A percentile compares a stretch with the other conserved stretches of the same genome.
phyloP scores from a whole-genome alignment of 164 flowering plant species.

The Vitis rotundifolia region DNA sequence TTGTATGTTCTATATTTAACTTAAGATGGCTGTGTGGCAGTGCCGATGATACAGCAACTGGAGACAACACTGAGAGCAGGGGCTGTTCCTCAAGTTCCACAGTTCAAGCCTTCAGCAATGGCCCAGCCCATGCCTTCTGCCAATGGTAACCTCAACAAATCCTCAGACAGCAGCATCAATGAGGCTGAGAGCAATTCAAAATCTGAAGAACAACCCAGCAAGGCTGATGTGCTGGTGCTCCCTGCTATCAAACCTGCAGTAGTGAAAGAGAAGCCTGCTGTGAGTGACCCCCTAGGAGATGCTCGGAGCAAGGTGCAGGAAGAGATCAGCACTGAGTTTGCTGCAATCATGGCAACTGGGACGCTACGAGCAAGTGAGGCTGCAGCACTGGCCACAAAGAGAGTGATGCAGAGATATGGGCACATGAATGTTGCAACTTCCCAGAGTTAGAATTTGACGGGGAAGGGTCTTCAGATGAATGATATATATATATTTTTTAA shows the following conservation, averaged over 20 bases:
- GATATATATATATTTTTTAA: too few relatives aligned
- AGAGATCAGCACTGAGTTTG: conserved; percentile 78
- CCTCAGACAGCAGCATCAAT: not conserved
- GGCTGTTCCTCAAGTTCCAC: conserved; percentile 90
- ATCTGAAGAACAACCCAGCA: conserved; percentile 4
- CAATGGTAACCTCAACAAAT: conserved; percentile 5
- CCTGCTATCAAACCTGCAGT: conserved; percentile 28
- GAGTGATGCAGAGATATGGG: conserved; percentile 89
- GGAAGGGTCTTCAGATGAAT: too few relatives aligned
- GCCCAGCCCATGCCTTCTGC: conserved; percentile 20
- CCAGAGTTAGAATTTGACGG: conserved; percentile 26
- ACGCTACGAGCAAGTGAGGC: conserved; percentile 93
- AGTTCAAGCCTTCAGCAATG: conserved; percentile 55
- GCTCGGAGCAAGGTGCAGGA: conserved; percentile 84
- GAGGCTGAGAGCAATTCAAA: conserved; percentile 4
- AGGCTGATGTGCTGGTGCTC: conserved; percentile 8
- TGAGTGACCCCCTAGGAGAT: conserved; percentile 61
- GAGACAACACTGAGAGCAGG: conserved; percentile 74
- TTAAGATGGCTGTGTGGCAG: conserved; percentile 37
- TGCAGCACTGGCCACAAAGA: conserved; percentile 85
- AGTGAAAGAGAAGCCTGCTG: conserved; percentile 9
- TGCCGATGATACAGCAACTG: conserved; percentile 95
- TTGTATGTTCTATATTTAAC: too few relatives aligned
- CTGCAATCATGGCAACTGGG: conserved; percentile 85
- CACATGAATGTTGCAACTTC: conserved; percentile 33